Conservation (phyloP, 495 filamentous ascomycete genomes). For the Penicillium parvum region DNA sequence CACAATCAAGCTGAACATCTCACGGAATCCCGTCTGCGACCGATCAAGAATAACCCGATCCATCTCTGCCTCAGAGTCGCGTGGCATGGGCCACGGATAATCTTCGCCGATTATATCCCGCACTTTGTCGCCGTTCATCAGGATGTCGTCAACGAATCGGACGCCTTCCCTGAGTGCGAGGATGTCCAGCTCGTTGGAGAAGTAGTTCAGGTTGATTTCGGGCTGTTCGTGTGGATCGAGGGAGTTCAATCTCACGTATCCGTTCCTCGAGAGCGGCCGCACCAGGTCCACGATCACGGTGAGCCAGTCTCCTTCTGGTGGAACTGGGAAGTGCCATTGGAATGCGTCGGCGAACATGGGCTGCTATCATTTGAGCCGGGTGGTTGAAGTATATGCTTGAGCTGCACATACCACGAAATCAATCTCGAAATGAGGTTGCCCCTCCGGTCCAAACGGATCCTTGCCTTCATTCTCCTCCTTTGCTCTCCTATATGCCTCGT, state of each 20-base stretch:
- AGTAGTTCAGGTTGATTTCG: constrained; percentile 43
- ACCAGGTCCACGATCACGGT: constrained; percentile 54
- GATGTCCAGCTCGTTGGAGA: constrained; percentile 45
- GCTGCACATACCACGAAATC: constrained; percentile 24
- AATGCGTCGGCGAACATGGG: constrained; percentile 39
- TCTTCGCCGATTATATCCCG: constrained; percentile 48
- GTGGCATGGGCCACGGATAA: constrained; percentile 53
- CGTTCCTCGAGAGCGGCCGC: constrained; percentile 45
- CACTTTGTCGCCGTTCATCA: constrained; percentile 47
- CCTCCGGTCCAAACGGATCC: constrained; percentile 21
- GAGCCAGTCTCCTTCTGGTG: constrained; percentile 38
- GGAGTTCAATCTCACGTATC: constrained; percentile 44
- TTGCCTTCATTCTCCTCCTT: constrained; percentile 34
- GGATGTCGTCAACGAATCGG: constrained; percentile 45
- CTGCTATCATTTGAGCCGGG: neutral
- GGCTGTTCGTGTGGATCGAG: constrained; percentile 30
- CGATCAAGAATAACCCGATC: constrained; percentile 48
- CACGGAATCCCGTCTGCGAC: constrained; percentile 48
- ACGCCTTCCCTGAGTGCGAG: constrained; percentile 48
- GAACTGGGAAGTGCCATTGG: constrained; percentile 52
- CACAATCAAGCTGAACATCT: too few relatives aligned
- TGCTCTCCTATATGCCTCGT: constrained; percentile 37
- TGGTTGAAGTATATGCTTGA: too few relatives aligned
- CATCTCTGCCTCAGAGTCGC: constrained; percentile 47
- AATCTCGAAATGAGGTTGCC: constrained; percentile 56